These are phyloP conservation scores for Rhododendron molle DNA, from an alignment of 148 eudicot genomes.

Conservation along the genomic window DNA sequence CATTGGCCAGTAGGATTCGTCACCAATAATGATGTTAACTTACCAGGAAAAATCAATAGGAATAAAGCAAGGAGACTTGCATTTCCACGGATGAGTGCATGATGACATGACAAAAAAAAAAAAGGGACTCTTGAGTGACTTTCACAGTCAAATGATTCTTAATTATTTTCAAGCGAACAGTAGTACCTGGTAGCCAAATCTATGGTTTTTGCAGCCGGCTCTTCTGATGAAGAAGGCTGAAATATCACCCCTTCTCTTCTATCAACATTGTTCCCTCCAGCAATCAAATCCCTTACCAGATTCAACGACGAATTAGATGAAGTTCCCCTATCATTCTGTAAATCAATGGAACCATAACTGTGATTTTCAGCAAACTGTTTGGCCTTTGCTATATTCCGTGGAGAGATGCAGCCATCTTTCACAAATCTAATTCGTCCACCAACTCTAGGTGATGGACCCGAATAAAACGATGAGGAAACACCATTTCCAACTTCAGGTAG, in stretches of 20 bases:
- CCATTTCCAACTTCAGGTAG: conserved; percentile 23
- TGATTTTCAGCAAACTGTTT: conserved; percentile 40
- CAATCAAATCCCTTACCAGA: conserved; percentile 28
- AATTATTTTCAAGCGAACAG: not conserved
- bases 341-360: conserved; percentile 17
- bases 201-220: conserved; percentile 18
- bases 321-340: conserved; percentile 9
- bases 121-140: not conserved
- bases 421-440: conserved; percentile 57
- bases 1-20: not conserved
- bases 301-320: conserved; percentile 25
- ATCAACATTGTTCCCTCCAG: conserved; percentile 33
- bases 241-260: conserved; percentile 40
- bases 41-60: not conserved
- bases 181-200: conserved; percentile 29
- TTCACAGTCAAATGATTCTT: not conserved
- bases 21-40: not conserved
- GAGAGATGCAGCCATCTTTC: conserved; percentile 78
- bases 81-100: not conserved
- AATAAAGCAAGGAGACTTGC: not conserved
- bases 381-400: conserved; percentile 64
- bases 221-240: conserved; percentile 31
- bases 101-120: not conserved
- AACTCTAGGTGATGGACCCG: conserved; percentile 26
- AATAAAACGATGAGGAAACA: conserved; percentile 23